Base-by-base conservation (phyloP, 805 yeast genomes). In the Yarrowia divulgata region DNA sequence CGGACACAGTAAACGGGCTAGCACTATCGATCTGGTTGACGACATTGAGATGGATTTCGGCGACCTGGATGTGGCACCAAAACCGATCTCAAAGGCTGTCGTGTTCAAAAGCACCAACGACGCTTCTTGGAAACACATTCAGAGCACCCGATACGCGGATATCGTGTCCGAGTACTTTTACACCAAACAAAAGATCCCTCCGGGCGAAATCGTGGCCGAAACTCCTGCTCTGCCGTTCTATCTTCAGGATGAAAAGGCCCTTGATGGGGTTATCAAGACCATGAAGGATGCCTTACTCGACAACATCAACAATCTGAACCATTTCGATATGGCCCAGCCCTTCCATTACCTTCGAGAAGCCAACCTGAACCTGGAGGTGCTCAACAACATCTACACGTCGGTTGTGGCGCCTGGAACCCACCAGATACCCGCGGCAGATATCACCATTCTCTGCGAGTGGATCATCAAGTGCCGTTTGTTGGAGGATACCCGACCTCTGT, bases 311-410 rank as follows among this genome's bases (percentile, higher is more conserved):
- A 60, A 60, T 12, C 40, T 60, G 12, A 60, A 60, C 52, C 66
- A 60, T 32, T 60, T 60, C 19, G 42, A 60, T 8, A 45, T 60
- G 52, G 42, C 50, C 2, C 66, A 60, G 9, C 66, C 66, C 5
- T 42, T 45, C 52, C 66, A 60, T 10, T 34, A 45, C 14, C 52
- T 60, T 2, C 52, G 52, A 13, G 66, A 60, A 18, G 66, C 66
- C 3, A 34, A 43, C 23, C 23, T 45, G 52, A 29, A 32, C 18
- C 43, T 60, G 18, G 42, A 45, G 34, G 66, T 60, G 1, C 34
- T 60, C 8, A 60, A 60, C 18, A 34, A 34, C 19, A 34, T 60
- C 9, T 60, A 60, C 12, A 34, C 52, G 2, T 43, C 66, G 19
- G 34, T 60, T 2, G 52, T 60, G 16, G 14, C 66, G 6, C 66